Conservation (phyloP, 768 basidiomycete species). For the Boletellus sp. region DNA sequence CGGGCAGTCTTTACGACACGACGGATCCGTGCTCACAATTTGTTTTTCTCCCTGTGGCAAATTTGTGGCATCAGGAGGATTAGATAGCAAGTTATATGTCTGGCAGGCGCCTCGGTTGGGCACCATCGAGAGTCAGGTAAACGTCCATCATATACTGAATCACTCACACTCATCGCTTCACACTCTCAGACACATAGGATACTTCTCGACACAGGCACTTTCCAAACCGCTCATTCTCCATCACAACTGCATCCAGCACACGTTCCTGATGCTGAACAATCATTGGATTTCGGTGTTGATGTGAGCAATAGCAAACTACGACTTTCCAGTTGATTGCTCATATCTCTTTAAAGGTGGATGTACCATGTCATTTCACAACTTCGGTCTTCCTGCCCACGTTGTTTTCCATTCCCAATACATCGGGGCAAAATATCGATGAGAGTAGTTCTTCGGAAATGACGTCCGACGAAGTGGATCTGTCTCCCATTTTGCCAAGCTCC, state of each 20-base stretch:
- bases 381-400: too few species aligned
- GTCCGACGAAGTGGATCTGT: neutral
- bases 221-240: too few species aligned
- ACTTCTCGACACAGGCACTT: neutral
- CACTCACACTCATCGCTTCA: neutral
- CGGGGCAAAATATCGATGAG: neutral
- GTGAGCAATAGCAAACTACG: neutral
- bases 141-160: neutral
- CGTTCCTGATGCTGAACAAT: neutral
- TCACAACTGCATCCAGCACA: too few species aligned
- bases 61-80: constrained; percentile 1
- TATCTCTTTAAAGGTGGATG: neutral
- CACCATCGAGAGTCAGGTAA: neutral
- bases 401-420: neutral
- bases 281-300: neutral
- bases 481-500: neutral
- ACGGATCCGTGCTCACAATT: rapidly evolving
- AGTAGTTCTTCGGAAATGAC: neutral
- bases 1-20: neutral
- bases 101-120: neutral
- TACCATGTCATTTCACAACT: neutral
- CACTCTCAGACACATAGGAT: neutral
- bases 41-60: constrained; percentile 1
- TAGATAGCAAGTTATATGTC: neutral
- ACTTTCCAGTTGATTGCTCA: neutral